These are phyloP conservation scores for Sporobolomyces roseus DNA, from an alignment of 768 basidiomycete genomes.

Conservation along the genomic window DNA sequence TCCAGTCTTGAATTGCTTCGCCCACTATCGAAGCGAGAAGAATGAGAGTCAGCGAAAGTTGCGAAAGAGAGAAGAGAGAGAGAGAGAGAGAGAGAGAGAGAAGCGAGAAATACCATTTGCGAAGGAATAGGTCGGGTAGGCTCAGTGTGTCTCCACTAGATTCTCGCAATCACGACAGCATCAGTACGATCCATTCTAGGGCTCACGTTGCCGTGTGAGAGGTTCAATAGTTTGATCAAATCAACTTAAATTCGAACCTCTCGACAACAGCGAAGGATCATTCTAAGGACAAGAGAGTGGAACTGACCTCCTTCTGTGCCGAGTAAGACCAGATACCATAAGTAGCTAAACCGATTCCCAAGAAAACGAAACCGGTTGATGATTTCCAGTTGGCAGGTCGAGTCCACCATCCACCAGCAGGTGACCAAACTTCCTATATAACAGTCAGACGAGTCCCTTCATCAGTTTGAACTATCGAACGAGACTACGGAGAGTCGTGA, in stretches of 20 bases:
- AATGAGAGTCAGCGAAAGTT: background rate
- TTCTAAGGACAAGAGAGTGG: background rate
- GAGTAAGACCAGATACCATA: slow-evolving; percentile 69
- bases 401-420: slow-evolving; percentile 94
- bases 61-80: slow-evolving; percentile 17
- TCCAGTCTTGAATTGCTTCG: slow-evolving; percentile 54
- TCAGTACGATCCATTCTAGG: no score
- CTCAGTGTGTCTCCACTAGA: slow-evolving; percentile 59
- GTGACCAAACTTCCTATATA: slow-evolving; percentile 87
- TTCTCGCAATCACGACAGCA: background rate
- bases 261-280: no score
- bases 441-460: no score
- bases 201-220: no score
- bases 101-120: slow-evolving; percentile 58
- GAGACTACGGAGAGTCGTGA: background rate
- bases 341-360: slow-evolving; percentile 64
- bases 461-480: background rate
- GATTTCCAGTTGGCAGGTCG: slow-evolving; percentile 82
- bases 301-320: slow-evolving; percentile 72
- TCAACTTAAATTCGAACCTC: no score
- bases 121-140: slow-evolving; percentile 73
- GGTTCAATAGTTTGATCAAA: no score
- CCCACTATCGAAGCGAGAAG: slow-evolving; percentile 51
- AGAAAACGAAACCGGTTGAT: slow-evolving; percentile 71
- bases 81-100: slow-evolving; percentile 33